Conservation (phyloP, 2,329 filamentous ascomycete genomes). For the Penicillium sp. region DNA sequence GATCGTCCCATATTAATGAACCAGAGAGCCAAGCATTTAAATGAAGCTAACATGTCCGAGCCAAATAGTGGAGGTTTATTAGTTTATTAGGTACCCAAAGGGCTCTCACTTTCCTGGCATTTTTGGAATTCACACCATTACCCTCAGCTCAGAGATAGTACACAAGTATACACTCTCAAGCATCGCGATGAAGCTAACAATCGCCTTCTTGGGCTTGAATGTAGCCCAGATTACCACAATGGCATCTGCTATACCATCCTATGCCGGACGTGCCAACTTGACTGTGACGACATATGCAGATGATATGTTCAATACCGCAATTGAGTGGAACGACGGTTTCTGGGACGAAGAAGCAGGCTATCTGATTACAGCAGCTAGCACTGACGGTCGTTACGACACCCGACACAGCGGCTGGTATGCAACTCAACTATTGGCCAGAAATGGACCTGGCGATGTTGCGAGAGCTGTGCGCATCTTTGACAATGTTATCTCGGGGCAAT, state of each 20-base stretch:
- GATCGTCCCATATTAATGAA: neutral
- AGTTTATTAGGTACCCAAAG: neutral
- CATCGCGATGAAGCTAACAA: neutral
- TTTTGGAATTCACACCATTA: neutral
- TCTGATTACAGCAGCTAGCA: constrained; percentile 11
- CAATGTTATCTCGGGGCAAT: constrained; percentile 21
- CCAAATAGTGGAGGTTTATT: neutral
- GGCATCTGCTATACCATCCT: constrained; percentile 1
- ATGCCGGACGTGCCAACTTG: neutral
- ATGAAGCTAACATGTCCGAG: neutral
- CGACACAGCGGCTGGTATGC: constrained; percentile 22
- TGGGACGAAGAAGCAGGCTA: constrained; percentile 18
- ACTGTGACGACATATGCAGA: neutral
- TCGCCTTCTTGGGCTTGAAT: neutral
- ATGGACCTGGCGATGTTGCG: constrained; percentile 14
- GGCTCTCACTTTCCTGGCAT: neutral
- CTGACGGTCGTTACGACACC: constrained; percentile 16
- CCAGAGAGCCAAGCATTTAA: neutral
- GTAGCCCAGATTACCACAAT: neutral
- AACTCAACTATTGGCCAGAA: constrained; percentile 17
- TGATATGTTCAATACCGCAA: constrained; percentile 19
- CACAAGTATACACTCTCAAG: neutral
- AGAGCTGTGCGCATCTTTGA: constrained; percentile 20
- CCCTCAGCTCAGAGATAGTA: neutral
- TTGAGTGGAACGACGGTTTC: constrained; percentile 19